Evolutionary conservation across 331 rosid genomes (phyloP), one percentile per base, ranked within the genome.

Genomic region (Ulmus americana): DNA sequence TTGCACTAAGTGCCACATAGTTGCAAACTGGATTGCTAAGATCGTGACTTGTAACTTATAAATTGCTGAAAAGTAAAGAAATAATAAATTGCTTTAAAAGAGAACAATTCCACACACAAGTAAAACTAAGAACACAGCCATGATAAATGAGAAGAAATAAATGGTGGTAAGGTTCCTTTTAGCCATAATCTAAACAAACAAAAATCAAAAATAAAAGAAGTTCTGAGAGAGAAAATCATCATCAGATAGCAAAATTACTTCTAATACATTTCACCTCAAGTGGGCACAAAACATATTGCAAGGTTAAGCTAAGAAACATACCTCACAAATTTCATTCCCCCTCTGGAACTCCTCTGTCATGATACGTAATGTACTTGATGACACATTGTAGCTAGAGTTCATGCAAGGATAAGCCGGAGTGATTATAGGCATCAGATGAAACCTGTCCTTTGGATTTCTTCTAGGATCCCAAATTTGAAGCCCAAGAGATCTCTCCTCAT

Each of bases 341-440:
- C 98, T 87, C 74, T 72, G 94, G 78, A 94, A 94, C 83, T 94
- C 98, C 10, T 89, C 90, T 7, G 83, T 57, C 95, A 94, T 87
- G 68, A 94, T 84, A 58, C 86, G 95, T 83, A 87, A 58, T 47
- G 98, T 94, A 84, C 98, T 94, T 20, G 80, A 49, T 8, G 97
- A 89, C 59, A 94, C 98, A 63, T 94, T 94, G 84, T 94, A 94
- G 83, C 95, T 94, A 57, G 98, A 94, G 80, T 94, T 94, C 98
- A 94, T 94, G 69, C 81, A 82, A 59, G 98, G 98, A 86, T 94
- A 94, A 77, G 95, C 97, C 8, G 98, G 98, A 81, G 98, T 94
- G 62, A 94, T 94, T 57, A 94, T 89, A 64, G 98, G 98, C 98
- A 94, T 94, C 70, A 82, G 78, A 78, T 94, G 98, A 70, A 0